Evolutionary conservation across 1,284 basidiomycete species (phyloP), one percentile per base, ranked within the genome.

Genomic region (Ustilago vetiveriae): DNA sequence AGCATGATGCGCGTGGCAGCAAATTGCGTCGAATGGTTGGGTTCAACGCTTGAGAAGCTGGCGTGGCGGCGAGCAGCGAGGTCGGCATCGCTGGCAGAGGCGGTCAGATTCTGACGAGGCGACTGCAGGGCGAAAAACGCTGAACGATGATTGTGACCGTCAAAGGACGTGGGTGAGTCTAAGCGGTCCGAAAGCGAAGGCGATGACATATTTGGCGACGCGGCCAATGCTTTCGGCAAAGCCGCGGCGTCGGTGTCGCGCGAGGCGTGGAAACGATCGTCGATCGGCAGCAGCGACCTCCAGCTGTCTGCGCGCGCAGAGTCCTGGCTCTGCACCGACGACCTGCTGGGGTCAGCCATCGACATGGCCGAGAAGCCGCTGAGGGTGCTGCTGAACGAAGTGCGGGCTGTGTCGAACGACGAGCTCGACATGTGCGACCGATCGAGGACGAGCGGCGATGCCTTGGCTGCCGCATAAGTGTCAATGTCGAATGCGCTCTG

Each of bases 291-390:
- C 27, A 73, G 26, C 35, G 66, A 70, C 13, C 66, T 37, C 71
- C 71, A 73, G 50, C 66, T 70, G 29, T 73, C 71, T 3, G 62
- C 43, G 10, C 36, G 29, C 5, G 39, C 46, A 17, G 41, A 51
- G 23, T 48, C 30, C 11, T 56, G 45, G 16, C 47, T 51, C 33
- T 52, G 52, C 26, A 32, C 32, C 23, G 36, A 35, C 23, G 41
- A 35, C 14, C 42, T 39, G 30, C 35, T 64, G 16, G 45, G 45
- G 17, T 51, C 63, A 11, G 53, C 14, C 45, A 68, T 44, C 14
- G 68, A 75, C 43, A 64, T 68, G 62, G 57, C 22, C 38, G 72
- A 72, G 36, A 44, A 59, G 14, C 51, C 55, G 49, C 73, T 75
- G 32, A 53, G 40, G 27, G 36, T 44, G 30, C 68, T 72, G 54